A percentile compares a stretch with the other conserved stretches of the same genome.
These are phyloP conservation scores for Globisporangium rhizosaccharum DNA, from an alignment of 352 stramenopile species.

Conservation along the genomic window DNA sequence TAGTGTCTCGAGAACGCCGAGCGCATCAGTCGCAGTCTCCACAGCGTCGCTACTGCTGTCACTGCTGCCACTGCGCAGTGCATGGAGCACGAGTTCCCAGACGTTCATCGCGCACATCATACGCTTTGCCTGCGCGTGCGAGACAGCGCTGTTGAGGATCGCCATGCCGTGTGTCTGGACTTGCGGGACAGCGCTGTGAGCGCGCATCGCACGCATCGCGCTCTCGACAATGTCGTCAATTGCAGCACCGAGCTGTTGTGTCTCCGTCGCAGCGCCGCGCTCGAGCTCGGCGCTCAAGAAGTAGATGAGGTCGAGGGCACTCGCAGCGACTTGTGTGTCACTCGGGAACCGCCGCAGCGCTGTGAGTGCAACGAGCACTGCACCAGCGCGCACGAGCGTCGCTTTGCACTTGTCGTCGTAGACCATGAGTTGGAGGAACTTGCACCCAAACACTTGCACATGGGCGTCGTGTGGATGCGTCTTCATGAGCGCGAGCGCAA, in stretches of 20 bases:
- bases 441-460: slow-evolving; percentile 48
- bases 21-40: slow-evolving; percentile 20
- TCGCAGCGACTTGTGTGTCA: slow-evolving; percentile 35
- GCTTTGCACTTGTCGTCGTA: slow-evolving; percentile 54
- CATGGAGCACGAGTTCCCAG: slow-evolving; percentile 26
- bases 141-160: slow-evolving; percentile 33
- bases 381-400: slow-evolving; percentile 24
- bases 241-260: slow-evolving; percentile 1
- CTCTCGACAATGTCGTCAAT: slow-evolving; percentile 20
- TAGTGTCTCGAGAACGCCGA: slow-evolving; percentile 34
- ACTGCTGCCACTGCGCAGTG: slow-evolving; percentile 14
- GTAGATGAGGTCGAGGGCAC: slow-evolving; percentile 45
- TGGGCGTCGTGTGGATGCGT: slow-evolving; percentile 17
- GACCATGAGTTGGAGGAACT: slow-evolving; percentile 65
- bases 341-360: slow-evolving; percentile 28
- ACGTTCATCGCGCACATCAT: slow-evolving; percentile 16
- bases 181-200: slow-evolving; percentile 23
- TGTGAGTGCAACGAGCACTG: slow-evolving; percentile 26
- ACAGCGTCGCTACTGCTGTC: slow-evolving; percentile 14
- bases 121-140: slow-evolving; percentile 23
- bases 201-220: slow-evolving; percentile 30
- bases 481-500: slow-evolving; percentile 33
- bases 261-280: slow-evolving; percentile 8
- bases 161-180: slow-evolving; percentile 50
- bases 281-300: slow-evolving; percentile 50